Percentiles rank a stretch among this genome's conserved stretches.
Conservation (phyloP, 2,329 filamentous ascomycete genomes). For the Beauveria bassiana region DNA sequence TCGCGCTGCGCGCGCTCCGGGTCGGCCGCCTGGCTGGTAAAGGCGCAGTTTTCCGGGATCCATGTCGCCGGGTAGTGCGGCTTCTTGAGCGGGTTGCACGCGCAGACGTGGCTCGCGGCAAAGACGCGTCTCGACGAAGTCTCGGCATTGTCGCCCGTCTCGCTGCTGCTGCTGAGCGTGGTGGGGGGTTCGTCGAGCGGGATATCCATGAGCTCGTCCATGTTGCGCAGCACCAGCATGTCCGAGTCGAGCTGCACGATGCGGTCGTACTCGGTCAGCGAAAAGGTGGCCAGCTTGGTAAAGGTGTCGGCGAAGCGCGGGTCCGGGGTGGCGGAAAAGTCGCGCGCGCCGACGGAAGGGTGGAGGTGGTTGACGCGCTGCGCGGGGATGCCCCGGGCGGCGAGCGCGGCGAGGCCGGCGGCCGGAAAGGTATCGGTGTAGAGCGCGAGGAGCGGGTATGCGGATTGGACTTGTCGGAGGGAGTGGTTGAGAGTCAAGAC, state of each 20-base stretch:
- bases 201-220: constrained; percentile 89
- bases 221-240: constrained; percentile 76
- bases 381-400: constrained; percentile 59
- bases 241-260: constrained; percentile 83
- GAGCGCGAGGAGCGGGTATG: constrained; percentile 73
- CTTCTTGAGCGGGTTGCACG: constrained; percentile 75
- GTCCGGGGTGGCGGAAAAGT: constrained; percentile 58
- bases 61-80: constrained; percentile 71
- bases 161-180: constrained; percentile 4
- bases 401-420: constrained; percentile 61
- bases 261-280: constrained; percentile 65
- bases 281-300: constrained; percentile 78
- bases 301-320: constrained; percentile 85
- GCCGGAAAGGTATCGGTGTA: constrained; percentile 72
- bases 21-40: constrained; percentile 43
- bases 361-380: constrained; percentile 66
- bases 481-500: constrained; percentile 76
- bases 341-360: constrained; percentile 49
- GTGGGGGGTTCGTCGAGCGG: constrained; percentile 48
- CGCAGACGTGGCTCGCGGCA: constrained; percentile 75
- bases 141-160: constrained; percentile 16
- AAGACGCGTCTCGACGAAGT: constrained; percentile 56
- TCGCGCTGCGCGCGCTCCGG: constrained; percentile 39
- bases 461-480: constrained; percentile 55
- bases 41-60: constrained; percentile 50